Percentiles rank a stretch among this genome's conserved stretches.
phyloP scores from a whole-genome alignment of 805 yeast species.

The Saccharomycopsis sp. region DNA sequence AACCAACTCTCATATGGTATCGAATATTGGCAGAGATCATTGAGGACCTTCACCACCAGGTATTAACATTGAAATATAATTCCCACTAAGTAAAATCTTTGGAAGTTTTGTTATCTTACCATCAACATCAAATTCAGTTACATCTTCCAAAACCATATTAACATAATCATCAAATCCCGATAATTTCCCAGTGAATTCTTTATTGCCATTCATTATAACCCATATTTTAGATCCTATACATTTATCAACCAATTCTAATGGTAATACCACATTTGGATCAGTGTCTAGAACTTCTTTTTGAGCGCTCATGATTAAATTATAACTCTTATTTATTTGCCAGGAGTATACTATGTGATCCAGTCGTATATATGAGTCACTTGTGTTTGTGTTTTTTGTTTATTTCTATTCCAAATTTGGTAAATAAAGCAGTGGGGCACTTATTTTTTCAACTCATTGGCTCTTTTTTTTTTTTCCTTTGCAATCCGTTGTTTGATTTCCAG shows the following conservation, averaged over 20 bases:
- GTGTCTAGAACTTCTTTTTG: slow-evolving; percentile 20
- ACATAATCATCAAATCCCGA: slow-evolving; percentile 95
- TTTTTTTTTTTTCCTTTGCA: slow-evolving; percentile 1
- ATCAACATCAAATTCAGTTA: slow-evolving; percentile 48
- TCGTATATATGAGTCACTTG: too few relatives aligned
- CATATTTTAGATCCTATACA: slow-evolving; percentile 75
- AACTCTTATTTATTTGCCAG: too few relatives aligned
- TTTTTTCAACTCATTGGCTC: background rate
- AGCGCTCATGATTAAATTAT: too few relatives aligned
- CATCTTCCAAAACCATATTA: slow-evolving; percentile 82
- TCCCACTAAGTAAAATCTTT: slow-evolving; percentile 64
- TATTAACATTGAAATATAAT: slow-evolving; percentile 63
- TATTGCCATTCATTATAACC: slow-evolving; percentile 53
- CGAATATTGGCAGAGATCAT: too few relatives aligned
- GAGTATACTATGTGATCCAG: too few relatives aligned
- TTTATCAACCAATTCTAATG: slow-evolving; percentile 82
- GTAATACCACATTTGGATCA: slow-evolving; percentile 36
- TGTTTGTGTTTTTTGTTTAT: too few relatives aligned
- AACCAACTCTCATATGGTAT: too few relatives aligned
- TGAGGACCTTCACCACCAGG: too few relatives aligned
- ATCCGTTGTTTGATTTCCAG: background rate
- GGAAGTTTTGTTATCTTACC: slow-evolving; percentile 41
- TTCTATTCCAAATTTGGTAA: background rate
- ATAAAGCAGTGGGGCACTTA: background rate
- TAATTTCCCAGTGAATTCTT: slow-evolving; percentile 83